phyloP scores from a whole-genome alignment of 306 rosid genomes.

The Inga leiocalycina region DNA sequence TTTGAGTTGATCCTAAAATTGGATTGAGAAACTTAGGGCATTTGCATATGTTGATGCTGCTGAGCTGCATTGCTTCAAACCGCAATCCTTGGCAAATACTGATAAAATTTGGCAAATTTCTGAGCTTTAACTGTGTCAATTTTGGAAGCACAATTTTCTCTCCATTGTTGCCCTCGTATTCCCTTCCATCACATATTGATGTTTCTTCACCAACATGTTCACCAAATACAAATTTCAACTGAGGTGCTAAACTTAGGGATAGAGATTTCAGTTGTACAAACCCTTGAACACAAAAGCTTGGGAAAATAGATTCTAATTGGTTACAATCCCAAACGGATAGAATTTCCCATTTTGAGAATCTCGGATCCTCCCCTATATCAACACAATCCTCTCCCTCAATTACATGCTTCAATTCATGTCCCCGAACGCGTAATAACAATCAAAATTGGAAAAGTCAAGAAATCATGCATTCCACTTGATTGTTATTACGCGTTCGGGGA shows the following conservation, averaged over 20 bases:
- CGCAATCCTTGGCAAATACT: neutral
- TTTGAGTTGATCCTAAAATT: neutral
- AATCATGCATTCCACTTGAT: too few relatives aligned
- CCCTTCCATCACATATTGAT: neutral
- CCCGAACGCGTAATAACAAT: too few relatives aligned
- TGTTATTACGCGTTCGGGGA: too few relatives aligned
- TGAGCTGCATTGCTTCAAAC: neutral
- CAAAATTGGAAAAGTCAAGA: too few relatives aligned
- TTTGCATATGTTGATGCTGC: neutral
- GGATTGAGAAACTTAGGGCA: neutral
- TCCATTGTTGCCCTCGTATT: neutral
- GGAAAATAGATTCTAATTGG: too few relatives aligned
- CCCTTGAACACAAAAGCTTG: neutral
- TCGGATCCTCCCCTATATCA: too few relatives aligned
- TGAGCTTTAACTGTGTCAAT: neutral
- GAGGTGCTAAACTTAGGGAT: neutral
- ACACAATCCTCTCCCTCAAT: too few relatives aligned
- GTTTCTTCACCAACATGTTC: neutral
- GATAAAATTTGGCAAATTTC: neutral
- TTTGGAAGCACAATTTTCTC: neutral
- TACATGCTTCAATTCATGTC: too few relatives aligned
- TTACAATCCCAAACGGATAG: too few relatives aligned
- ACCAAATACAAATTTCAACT: neutral
- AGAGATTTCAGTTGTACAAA: neutral
- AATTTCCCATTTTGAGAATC: too few relatives aligned